A percentile compares a stretch with the other conserved stretches of the same genome.
phyloP scores from a whole-genome alignment of 2,329 filamentous ascomycete species.

The Penicillium paneum region DNA sequence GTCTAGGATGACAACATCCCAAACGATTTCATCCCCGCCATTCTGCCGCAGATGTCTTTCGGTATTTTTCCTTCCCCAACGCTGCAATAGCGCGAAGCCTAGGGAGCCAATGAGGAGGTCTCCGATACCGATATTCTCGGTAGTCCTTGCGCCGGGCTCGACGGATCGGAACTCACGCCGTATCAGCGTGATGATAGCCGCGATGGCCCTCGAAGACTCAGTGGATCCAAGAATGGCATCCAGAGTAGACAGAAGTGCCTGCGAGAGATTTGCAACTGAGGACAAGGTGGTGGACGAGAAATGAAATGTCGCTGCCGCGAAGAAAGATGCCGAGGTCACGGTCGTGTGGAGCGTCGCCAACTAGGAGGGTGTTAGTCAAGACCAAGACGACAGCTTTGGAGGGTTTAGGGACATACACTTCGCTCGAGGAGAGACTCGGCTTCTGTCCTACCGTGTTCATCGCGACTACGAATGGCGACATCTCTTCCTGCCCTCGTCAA shows the following conservation, averaged over 20 bases:
- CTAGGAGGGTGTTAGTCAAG: constrained; percentile 27
- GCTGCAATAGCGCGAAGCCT: constrained; percentile 47
- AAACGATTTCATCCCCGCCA: constrained; percentile 45
- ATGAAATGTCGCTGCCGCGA: constrained; percentile 47
- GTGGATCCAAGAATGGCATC: constrained; percentile 50
- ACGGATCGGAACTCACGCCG: constrained; percentile 44
- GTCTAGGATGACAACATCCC: constrained; percentile 50
- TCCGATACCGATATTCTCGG: constrained; percentile 41
- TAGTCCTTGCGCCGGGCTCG: constrained; percentile 27
- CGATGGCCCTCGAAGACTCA: constrained; percentile 48
- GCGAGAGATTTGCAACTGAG: constrained; percentile 43
- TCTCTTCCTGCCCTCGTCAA: constrained; percentile 45
- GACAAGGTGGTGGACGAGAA: constrained; percentile 45
- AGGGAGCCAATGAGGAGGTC: constrained; percentile 46
- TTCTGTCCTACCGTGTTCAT: constrained; percentile 43
- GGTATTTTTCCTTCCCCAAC: constrained; percentile 47
- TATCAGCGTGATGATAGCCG: constrained; percentile 48
- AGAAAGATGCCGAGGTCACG: constrained; percentile 47
- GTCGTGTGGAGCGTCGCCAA: constrained; percentile 44
- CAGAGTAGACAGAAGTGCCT: constrained; percentile 45
- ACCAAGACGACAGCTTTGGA: background rate
- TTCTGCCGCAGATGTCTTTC: constrained; percentile 40
- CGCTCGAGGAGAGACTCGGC: constrained; percentile 46
- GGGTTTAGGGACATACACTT: constrained; percentile 37
- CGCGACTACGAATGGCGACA: constrained; percentile 46